Percentiles rank a stretch among this genome's conserved stretches.
phyloP scores from a whole-genome alignment of 2,329 filamentous ascomycete species.

The Lasiodiplodia sp. region DNA sequence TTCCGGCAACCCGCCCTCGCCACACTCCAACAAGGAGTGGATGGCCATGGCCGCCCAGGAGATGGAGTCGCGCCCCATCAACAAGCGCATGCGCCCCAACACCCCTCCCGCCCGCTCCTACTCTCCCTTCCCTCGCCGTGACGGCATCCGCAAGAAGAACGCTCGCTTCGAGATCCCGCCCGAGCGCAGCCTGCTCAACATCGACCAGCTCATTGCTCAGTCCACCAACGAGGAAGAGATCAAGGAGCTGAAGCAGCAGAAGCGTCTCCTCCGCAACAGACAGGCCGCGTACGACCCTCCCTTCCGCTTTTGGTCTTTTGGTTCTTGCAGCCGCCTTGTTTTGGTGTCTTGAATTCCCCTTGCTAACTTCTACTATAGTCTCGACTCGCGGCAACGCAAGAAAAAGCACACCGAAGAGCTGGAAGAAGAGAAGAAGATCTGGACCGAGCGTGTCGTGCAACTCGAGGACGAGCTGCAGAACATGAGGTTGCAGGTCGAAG shows the following conservation, averaged over 20 bases:
- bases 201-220: slow-evolving; percentile 88
- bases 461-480: slow-evolving; percentile 79
- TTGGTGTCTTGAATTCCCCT: slow-evolving; percentile 40
- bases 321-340: slow-evolving; percentile 51
- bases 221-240: slow-evolving; percentile 91
- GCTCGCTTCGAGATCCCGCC: slow-evolving; percentile 96
- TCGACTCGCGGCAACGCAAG: slow-evolving; percentile 96
- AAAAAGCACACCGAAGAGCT: slow-evolving; percentile 97
- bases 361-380: slow-evolving; percentile 62
- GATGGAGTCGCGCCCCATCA: slow-evolving; percentile 56
- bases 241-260: slow-evolving; percentile 98
- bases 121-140: slow-evolving; percentile 77
- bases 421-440: slow-evolving; percentile 96
- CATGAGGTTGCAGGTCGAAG: slow-evolving; percentile 68
- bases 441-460: slow-evolving; percentile 75
- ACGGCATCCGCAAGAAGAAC: slow-evolving; percentile 98
- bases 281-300: slow-evolving; percentile 81
- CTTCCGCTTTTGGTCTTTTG: slow-evolving; percentile 39
- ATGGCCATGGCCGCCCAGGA: slow-evolving; percentile 60
- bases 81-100: slow-evolving; percentile 67
- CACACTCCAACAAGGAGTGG: slow-evolving; percentile 68
- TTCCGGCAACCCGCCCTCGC: slow-evolving; percentile 62
- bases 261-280: slow-evolving; percentile 90
- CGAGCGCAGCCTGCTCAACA: slow-evolving; percentile 91
- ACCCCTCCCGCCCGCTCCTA: slow-evolving; percentile 73